These are phyloP conservation scores for Anthracocystis setariae DNA, from an alignment of 1,284 basidiomycete genomes.

Conservation along the genomic window DNA sequence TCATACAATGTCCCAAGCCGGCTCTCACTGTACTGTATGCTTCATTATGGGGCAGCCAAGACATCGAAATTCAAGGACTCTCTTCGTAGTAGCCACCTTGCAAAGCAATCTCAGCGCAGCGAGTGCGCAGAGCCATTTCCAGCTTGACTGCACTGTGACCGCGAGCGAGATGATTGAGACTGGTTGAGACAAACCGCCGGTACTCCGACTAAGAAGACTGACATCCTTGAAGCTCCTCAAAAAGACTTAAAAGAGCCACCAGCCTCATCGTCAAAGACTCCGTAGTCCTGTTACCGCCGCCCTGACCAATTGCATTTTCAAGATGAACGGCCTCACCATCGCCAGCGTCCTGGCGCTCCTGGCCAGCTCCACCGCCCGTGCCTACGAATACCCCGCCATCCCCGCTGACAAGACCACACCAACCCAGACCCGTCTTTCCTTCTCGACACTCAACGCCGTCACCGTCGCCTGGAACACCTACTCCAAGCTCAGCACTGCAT, in stretches of 20 bases:
- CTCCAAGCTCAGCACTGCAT: slow-evolving; percentile 28
- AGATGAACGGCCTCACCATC: slow-evolving; percentile 19
- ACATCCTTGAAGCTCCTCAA: not conserved
- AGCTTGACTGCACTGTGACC: too few species aligned
- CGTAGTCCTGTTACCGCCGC: not conserved
- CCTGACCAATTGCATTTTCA: not conserved
- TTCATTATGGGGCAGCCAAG: too few species aligned
- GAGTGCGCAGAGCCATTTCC: too few species aligned
- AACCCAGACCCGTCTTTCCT: slow-evolving; percentile 42
- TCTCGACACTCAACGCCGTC: slow-evolving; percentile 38
- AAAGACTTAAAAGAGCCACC: not conserved
- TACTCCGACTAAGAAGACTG: too few species aligned
- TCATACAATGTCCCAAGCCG: slow-evolving; percentile 3
- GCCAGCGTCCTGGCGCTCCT: slow-evolving; percentile 17
- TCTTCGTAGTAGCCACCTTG: too few species aligned
- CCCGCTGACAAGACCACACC: slow-evolving; percentile 53
- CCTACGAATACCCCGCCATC: slow-evolving; percentile 31
- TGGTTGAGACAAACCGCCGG: too few species aligned
- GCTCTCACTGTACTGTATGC: too few species aligned
- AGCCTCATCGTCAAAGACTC: not conserved
- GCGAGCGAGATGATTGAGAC: too few species aligned
- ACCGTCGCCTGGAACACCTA: slow-evolving; percentile 58
- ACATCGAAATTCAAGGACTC: too few species aligned
- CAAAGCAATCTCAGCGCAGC: too few species aligned
- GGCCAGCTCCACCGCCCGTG: slow-evolving; percentile 1